These are phyloP conservation scores for Scedosporium boydii DNA, from an alignment of 2,329 filamentous ascomycete species.

Conservation along the genomic window DNA sequence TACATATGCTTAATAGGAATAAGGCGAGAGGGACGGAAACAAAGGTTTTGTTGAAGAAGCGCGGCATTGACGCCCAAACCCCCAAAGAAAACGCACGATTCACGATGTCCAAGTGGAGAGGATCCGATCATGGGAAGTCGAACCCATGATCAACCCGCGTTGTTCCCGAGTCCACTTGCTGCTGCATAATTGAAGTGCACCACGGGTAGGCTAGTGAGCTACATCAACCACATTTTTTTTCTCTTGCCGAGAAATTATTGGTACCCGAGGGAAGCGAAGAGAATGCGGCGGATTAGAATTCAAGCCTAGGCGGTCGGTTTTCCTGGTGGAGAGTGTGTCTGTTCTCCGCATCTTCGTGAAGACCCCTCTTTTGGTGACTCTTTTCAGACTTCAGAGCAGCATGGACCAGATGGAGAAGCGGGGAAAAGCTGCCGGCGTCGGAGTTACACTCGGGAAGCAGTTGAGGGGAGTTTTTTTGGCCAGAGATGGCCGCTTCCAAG, in stretches of 20 bases:
- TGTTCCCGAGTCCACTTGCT: neutral
- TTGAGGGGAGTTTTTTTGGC: neutral
- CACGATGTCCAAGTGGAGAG: neutral
- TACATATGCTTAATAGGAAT: neutral
- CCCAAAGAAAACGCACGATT: conserved; percentile 1
- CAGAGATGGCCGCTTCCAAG: neutral
- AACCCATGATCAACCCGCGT: neutral
- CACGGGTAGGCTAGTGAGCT: neutral
- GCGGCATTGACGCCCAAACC: neutral
- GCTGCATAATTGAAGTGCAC: neutral
- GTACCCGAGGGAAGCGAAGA: conserved; percentile 6
- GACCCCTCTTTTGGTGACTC: neutral
- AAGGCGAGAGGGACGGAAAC: neutral
- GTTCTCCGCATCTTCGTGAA: neutral
- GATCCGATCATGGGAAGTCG: neutral
- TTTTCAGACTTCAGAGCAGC: neutral
- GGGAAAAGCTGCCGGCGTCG: neutral
- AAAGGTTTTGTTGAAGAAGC: neutral
- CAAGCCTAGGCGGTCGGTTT: neutral
- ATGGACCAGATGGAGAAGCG: neutral
- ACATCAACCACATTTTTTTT: neutral
- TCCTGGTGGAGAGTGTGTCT: neutral
- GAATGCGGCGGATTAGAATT: neutral
- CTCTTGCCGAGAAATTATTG: neutral
- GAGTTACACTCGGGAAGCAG: neutral